phyloP scores from a whole-genome alignment of 179 eudicot genomes.

The Beta macrorhiza region DNA sequence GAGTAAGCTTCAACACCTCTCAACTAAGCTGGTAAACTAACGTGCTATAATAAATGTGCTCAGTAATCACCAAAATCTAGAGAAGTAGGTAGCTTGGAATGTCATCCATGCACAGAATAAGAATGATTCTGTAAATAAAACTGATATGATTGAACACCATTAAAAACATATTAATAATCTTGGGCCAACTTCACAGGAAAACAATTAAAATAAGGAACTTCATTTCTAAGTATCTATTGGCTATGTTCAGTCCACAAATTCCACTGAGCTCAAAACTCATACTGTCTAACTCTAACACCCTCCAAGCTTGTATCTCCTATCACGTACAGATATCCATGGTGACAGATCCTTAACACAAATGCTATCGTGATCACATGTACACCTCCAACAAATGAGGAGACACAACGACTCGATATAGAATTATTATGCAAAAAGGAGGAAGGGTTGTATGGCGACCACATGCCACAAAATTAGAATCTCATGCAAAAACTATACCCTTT shows the following conservation, averaged over 20 bases:
- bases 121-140: neutral
- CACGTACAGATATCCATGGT: neutral
- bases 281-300: neutral
- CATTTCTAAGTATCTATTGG: neutral
- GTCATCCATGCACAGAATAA: neutral
- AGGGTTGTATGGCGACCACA: neutral
- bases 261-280: neutral
- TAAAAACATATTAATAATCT: neutral
- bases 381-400: neutral
- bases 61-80: neutral
- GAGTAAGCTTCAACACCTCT: neutral
- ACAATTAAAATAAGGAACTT: neutral
- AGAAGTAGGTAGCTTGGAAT: neutral
- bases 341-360: neutral
- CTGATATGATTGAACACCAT: neutral
- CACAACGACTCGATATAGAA: neutral
- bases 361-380: neutral
- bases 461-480: neutral
- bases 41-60: neutral
- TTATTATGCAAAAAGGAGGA: neutral
- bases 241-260: neutral
- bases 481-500: neutral
- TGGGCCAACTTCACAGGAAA: neutral
- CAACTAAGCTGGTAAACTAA: neutral
- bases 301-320: neutral